Evolutionary conservation across 2,329 filamentous ascomycete species (phyloP), one percentile per base, ranked within the genome.

Genomic region (Monosporascus cannonballus): DNA sequence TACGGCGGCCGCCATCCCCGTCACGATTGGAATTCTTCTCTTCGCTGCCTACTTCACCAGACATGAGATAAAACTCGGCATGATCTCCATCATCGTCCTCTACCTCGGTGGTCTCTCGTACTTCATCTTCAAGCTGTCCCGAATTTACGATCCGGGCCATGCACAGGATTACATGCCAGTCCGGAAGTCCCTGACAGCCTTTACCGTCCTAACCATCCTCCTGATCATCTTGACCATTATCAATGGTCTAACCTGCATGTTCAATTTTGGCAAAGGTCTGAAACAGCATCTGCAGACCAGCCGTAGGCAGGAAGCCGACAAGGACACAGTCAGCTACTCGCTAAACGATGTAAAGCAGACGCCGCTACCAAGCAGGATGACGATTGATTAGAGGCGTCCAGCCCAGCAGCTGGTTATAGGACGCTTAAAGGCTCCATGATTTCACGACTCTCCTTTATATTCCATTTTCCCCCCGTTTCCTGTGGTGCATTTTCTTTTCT

Each of bases 51-150:
- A 80, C 71, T 95, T 90, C 72, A 92, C 91, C 17, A 86, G 89
- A 47, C 84, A 84, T 59, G 94, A 99, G 71, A 92, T 85, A 66
- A 86, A 85, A 61, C 54, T 78, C 11, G 92, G 93, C 67, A 95
- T 95, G 84, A 73, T 85, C 51, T 65, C 76, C 59, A 84, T 90
- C 66, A 93, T 97, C 63, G 74, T 92, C 50, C 80, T 96, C 53
- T 96, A 96, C 73, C 85, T 96, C 59, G 90, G 87, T 57, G 93
- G 86, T 39, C 81, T 97, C 59, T 90, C 86, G 53, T 99, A 97
- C 76, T 99, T 99, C 77, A 81, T 96, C 67, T 99, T 96, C 83
- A 99, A 99, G 79, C 84, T 99, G 51, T 87, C 94, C 54, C 89
- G 94, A 68, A 99, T 99, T 84, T 99, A 96, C 72, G 84, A 87